Percentiles rank a stretch among this genome's conserved stretches.
These are phyloP conservation scores for Ascochyta lentis DNA, from an alignment of 2,329 filamentous ascomycete species.

Conservation along the genomic window DNA sequence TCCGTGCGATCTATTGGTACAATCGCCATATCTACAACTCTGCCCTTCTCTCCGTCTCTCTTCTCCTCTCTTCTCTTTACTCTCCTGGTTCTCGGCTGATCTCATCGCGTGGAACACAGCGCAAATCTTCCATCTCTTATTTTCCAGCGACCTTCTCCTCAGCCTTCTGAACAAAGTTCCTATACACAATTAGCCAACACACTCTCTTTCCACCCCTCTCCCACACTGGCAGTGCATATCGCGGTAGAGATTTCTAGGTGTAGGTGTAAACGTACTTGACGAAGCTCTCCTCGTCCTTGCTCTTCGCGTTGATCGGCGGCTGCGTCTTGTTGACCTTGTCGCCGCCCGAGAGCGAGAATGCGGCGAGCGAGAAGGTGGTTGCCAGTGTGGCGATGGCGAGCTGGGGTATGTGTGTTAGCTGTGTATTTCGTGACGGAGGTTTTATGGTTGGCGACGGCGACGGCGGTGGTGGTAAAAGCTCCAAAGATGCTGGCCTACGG, in stretches of 20 bases:
- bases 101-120: too few species aligned
- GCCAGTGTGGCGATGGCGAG: conserved; percentile 64
- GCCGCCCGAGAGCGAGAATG: conserved; percentile 46
- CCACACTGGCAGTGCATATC: too few species aligned
- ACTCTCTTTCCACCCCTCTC: too few species aligned
- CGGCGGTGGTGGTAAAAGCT: too few species aligned
- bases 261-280: conserved; percentile 62
- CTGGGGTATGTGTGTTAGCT: conserved; percentile 44
- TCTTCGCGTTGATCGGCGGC: conserved; percentile 68
- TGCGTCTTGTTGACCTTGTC: conserved; percentile 50
- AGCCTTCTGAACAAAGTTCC: conserved; percentile 49
- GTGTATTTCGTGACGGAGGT: too few species aligned
- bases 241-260: too few species aligned
- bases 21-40: conserved; percentile 44
- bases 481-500: too few species aligned
- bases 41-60: too few species aligned
- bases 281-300: conserved; percentile 73
- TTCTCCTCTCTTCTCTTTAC: too few species aligned
- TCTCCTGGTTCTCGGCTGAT: too few species aligned
- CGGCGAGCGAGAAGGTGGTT: conserved; percentile 45
- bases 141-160: conserved; percentile 38
- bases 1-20: conserved; percentile 35
- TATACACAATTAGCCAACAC: conserved; percentile 17
- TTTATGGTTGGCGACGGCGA: too few species aligned
- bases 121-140: conserved; percentile 13